Conservation (phyloP, 768 basidiomycete genomes). For the Gymnopilus junonius region DNA sequence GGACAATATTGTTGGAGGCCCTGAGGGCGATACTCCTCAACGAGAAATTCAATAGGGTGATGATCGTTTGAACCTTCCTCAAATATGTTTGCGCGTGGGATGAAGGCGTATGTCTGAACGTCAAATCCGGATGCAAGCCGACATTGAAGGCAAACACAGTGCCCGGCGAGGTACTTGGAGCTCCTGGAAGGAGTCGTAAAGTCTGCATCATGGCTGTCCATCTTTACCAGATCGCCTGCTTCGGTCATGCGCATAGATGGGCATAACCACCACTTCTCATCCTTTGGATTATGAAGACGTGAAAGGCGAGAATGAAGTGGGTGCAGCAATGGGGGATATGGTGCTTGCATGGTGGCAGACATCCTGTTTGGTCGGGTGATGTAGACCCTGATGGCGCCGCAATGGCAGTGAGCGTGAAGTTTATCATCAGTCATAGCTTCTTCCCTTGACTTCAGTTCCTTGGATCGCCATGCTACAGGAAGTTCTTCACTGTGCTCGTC, state of each 20-base stretch:
- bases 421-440: background rate
- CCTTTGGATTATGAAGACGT: conserved; percentile 23
- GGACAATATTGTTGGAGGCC: conserved; percentile 33
- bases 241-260: conserved; percentile 11
- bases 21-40: conserved; percentile 14
- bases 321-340: conserved; percentile 31
- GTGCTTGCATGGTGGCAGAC: conserved; percentile 23
- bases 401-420: conserved; percentile 32
- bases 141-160: conserved; percentile 34
- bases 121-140: conserved; percentile 30
- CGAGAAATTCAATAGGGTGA: conserved; percentile 19
- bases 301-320: conserved; percentile 27
- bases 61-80: conserved; percentile 15
- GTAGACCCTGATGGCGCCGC: conserved; percentile 25
- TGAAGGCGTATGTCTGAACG: conserved; percentile 31
- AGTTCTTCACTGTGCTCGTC: conserved; percentile 22
- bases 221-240: background rate
- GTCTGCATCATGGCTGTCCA: background rate
- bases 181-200: background rate
- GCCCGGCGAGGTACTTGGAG: conserved; percentile 29
- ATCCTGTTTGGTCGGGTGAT: conserved; percentile 27
- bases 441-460: conserved; percentile 16
- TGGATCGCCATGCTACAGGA: conserved; percentile 17
- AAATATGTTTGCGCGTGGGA: conserved; percentile 30
- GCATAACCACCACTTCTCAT: conserved; percentile 36